These are phyloP conservation scores for Zymoseptoria pseudotritici DNA, from an alignment of 2,329 filamentous ascomycete species.

Conservation along the genomic window DNA sequence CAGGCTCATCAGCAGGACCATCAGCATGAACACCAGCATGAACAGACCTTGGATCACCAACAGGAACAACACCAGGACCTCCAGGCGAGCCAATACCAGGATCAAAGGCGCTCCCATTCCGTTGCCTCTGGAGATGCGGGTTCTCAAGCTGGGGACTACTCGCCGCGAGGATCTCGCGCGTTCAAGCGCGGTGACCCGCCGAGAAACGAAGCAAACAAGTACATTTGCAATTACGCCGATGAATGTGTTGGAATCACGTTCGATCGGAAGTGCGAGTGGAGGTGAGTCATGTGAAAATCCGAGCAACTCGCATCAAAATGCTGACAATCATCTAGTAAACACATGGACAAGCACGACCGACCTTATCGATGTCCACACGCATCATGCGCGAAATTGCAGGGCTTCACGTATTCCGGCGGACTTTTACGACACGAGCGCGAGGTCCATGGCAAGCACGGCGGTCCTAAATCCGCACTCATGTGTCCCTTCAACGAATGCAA, in stretches of 20 bases:
- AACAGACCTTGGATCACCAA: not conserved
- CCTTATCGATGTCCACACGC: constrained; percentile 78
- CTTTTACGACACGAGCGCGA: constrained; percentile 85
- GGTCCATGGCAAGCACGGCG: constrained; percentile 84
- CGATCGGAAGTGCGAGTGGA: constrained; percentile 85
- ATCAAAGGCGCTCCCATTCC: not conserved
- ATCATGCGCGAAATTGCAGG: constrained; percentile 85
- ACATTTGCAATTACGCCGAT: constrained; percentile 59
- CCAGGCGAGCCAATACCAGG: not conserved
- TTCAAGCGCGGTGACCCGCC: constrained; percentile 43
- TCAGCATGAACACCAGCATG: not conserved
- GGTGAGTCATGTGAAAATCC: constrained; percentile 51
- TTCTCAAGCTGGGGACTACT: constrained; percentile 7
- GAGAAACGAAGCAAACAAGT: constrained; percentile 64
- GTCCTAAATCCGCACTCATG: constrained; percentile 77
- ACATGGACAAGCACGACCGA: constrained; percentile 96
- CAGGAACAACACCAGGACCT: not conserved
- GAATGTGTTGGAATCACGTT: constrained; percentile 68
- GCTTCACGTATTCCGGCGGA: constrained; percentile 91
- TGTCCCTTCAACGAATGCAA: constrained; percentile 86
- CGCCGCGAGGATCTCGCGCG: constrained; percentile 18
- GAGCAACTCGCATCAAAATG: not conserved
- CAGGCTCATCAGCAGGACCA: not conserved
- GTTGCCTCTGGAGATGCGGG: not conserved
- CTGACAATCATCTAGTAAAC: constrained; percentile 57